A percentile compares a stretch with the other conserved stretches of the same genome.
Evolutionary conservation across 2,329 filamentous ascomycete species (phyloP).

Genomic region (Colletotrichum camelliae): DNA sequence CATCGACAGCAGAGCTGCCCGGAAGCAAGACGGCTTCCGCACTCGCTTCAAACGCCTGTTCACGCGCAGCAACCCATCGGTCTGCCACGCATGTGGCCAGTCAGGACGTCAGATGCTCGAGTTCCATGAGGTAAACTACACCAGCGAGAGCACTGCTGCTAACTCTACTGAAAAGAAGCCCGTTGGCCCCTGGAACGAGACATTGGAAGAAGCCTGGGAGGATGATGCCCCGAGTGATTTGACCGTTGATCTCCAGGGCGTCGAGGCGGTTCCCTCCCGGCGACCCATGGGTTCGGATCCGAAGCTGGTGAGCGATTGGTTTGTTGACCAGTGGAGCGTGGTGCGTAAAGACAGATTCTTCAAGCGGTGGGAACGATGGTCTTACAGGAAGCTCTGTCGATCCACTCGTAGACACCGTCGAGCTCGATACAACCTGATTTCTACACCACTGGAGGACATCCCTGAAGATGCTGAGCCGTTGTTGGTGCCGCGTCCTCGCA

Average conservation of each 20-base stretch:
- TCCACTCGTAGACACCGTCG: background rate
- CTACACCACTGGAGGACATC: background rate
- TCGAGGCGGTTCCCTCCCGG: background rate
- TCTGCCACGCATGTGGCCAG: background rate
- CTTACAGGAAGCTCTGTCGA: background rate
- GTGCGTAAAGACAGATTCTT: background rate
- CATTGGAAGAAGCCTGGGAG: background rate
- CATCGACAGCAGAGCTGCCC: background rate
- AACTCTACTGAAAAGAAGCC: background rate
- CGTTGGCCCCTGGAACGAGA: background rate
- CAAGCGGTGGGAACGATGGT: background rate
- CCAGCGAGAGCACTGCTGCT: background rate
- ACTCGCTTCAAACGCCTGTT: background rate
- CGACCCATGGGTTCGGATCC: background rate
- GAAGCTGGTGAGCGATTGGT: background rate
- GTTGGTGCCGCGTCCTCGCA: background rate
- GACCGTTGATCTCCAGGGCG: background rate
- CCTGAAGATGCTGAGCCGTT: background rate
- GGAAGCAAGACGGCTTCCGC: background rate
- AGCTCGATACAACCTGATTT: background rate
- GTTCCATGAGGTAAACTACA: background rate
- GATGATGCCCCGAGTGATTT: background rate
- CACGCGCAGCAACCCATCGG: background rate
- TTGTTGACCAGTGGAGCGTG: background rate
- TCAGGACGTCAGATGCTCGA: background rate